phyloP scores from a whole-genome alignment of 441 rosid species.

The Erodium trifolium region DNA sequence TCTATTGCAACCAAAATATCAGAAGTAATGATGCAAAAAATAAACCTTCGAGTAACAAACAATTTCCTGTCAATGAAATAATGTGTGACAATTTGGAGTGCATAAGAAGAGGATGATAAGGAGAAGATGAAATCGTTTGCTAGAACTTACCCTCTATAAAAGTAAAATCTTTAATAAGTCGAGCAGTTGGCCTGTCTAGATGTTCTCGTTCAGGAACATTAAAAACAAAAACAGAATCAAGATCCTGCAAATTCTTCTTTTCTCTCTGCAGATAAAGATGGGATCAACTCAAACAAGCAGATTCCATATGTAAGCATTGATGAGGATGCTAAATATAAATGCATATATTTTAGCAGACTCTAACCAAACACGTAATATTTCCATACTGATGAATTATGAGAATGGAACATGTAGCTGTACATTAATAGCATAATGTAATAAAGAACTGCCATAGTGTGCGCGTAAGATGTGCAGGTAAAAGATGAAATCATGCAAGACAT shows the following conservation, averaged over 20 bases:
- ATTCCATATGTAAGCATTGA: constrained; percentile 6
- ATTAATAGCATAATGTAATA: background rate
- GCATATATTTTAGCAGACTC: background rate
- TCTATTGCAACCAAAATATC: background rate
- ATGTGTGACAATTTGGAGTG: background rate
- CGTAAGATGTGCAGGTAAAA: background rate
- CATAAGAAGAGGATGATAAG: background rate
- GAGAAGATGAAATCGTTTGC: background rate
- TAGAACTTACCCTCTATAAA: constrained; percentile 49
- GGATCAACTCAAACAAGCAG: constrained; percentile 8
- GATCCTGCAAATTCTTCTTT: constrained; percentile 77
- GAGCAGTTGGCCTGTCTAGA: constrained; percentile 81
- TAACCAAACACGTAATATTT: background rate
- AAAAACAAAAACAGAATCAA: constrained; percentile 62
- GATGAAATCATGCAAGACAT: background rate
- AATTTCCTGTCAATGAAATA: background rate
- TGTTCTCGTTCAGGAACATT: constrained; percentile 64
- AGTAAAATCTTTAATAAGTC: constrained; percentile 71
- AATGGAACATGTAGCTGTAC: background rate
- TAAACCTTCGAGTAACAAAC: constrained; percentile 1
- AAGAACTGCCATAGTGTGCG: background rate
- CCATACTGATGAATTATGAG: background rate
- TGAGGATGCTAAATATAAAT: constrained; percentile 1
- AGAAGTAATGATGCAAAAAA: background rate
- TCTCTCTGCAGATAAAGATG: constrained; percentile 55